A percentile compares a stretch with the other conserved stretches of the same genome.
Conservation (phyloP, 164 flowering plant genomes). For the Piper longum region DNA sequence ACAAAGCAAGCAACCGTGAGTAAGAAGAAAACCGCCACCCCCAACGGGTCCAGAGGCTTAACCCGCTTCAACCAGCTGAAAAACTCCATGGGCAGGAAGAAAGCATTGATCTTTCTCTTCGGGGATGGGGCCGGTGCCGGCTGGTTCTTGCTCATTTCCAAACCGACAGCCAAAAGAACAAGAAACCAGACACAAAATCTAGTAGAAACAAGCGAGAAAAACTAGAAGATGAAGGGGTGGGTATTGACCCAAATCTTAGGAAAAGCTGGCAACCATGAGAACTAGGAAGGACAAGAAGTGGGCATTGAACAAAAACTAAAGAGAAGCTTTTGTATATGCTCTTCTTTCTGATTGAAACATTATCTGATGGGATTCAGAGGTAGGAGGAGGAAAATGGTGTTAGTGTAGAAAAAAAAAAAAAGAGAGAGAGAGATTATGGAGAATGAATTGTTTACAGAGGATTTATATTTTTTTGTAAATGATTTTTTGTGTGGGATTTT, state of each 20-base stretch:
- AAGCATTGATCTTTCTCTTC: not conserved
- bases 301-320: too few species aligned
- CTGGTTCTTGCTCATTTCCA: not conserved
- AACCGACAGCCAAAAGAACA: not conserved
- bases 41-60: conserved; percentile 37
- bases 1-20: conserved; percentile 25
- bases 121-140: not conserved
- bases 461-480: too few species aligned
- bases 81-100: conserved; percentile 10
- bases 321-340: too few species aligned
- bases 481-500: too few species aligned
- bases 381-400: too few species aligned
- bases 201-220: not conserved
- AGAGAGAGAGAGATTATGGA: too few species aligned
- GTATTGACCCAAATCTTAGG: not conserved
- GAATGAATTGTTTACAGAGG: too few species aligned
- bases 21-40: conserved; percentile 39
- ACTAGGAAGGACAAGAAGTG: not conserved
- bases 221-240: not conserved
- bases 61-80: conserved; percentile 43
- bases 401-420: too few species aligned
- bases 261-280: not conserved
- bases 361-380: too few species aligned
- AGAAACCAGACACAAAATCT: not conserved
- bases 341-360: too few species aligned